Evolutionary conservation across 2,329 filamentous ascomycete species (phyloP).

Genomic region (Aspergillus sp.): DNA sequence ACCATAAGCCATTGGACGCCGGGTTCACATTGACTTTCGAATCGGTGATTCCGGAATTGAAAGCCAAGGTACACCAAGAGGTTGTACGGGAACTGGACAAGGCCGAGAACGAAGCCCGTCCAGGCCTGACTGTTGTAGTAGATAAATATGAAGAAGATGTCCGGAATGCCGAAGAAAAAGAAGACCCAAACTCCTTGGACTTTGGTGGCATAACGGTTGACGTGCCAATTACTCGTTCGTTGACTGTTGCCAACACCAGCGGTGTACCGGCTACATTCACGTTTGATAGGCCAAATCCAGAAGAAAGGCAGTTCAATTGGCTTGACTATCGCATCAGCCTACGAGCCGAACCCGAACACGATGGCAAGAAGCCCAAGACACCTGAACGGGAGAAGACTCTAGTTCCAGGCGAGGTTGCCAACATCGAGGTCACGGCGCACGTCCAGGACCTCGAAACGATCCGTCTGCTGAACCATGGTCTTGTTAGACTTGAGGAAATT

Average conservation of each 20-base stretch:
- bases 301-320: conserved; percentile 56
- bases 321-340: conserved; percentile 60
- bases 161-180: conserved; percentile 28
- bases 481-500: conserved; percentile 68
- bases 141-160: conserved; percentile 47
- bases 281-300: conserved; percentile 62
- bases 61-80: conserved; percentile 75
- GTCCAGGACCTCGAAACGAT: conserved; percentile 60
- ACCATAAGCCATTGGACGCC: conserved; percentile 86
- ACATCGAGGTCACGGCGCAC: conserved; percentile 60
- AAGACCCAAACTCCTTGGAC: conserved; percentile 55
- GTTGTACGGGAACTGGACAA: conserved; percentile 83
- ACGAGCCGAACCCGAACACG: conserved; percentile 34
- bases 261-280: conserved; percentile 70
- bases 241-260: conserved; percentile 91
- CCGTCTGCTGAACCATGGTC: conserved; percentile 63
- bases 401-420: conserved; percentile 76
- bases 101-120: conserved; percentile 83
- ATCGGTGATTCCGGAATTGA: conserved; percentile 75
- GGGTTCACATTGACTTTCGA: conserved; percentile 81
- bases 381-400: conserved; percentile 54
- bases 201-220: conserved; percentile 71
- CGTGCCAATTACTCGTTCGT: conserved; percentile 55
- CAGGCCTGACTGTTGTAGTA: conserved; percentile 73
- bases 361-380: conserved; percentile 19